Base-by-base conservation (phyloP, 768 basidiomycete species). In the Suillus cothurnatus region DNA sequence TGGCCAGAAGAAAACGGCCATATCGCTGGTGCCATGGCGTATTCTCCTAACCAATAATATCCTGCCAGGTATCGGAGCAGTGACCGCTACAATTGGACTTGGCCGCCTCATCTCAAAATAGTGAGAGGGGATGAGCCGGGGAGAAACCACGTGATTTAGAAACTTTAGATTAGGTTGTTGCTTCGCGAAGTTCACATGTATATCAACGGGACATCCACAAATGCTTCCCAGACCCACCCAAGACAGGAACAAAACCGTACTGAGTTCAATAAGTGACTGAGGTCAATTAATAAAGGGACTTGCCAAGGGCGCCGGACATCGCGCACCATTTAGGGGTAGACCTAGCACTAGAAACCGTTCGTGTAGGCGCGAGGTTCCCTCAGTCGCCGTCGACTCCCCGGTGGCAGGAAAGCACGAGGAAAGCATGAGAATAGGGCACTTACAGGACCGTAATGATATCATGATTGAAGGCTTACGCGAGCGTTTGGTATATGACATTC, bases 71-170 rank as follows among this genome's bases (percentile, higher is more conserved):
- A 63, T 43, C 32, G 32, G 61, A 68, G 38, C 61, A 59, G 65
- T 61, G 39, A n/a, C 36, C 39, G 45, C 59, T 55, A 31, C 21
- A 67, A 61, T 61, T 32, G 67, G 65, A n/a, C 38, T 34, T 3
- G 23, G 17, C 17, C n/a, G n/a, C n/a, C n/a, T 52, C 14, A 49
- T 31, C 17, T 39, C 32, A 64, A 34, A 8, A 11, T 34, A 34
- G 6, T 34, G 32, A 61, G 39, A 45, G 14, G 55, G 36, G n/a
- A n/a, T n/a, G n/a, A n/a, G n/a, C n/a, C n/a, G n/a, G n/a, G 36
- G 56, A 32, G 32, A 38, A 41, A 61, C 17, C 41, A 17, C 9
- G 34, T 23, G 56, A 38, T 57, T 43, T 23, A 23, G 23, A 49
- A 49, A 49, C 12, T 23, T 23, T 58, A 17, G 17, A 60, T 58